Percentiles rank a stretch among this genome's conserved stretches.
phyloP scores from a whole-genome alignment of 2,329 filamentous ascomycete genomes.

The Fonsecaea multimorphosa region DNA sequence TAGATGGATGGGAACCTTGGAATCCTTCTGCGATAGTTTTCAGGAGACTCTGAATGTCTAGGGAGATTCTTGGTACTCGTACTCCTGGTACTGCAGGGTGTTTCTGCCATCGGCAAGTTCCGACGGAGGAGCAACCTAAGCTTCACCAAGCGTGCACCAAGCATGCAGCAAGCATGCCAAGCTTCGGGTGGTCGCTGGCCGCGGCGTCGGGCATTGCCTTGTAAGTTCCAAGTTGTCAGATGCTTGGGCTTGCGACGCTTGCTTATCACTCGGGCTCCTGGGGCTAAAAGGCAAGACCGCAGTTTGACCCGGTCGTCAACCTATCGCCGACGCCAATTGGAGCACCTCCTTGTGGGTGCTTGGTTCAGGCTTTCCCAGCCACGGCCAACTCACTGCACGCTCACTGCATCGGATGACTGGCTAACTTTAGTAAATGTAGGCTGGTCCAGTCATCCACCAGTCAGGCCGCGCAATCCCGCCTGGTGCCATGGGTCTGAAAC shows the following conservation, averaged over 20 bases:
- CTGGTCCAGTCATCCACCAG: background rate
- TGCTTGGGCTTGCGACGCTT: too few relatives aligned
- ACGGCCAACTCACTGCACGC: too few relatives aligned
- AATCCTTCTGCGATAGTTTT: background rate
- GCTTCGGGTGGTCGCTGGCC: background rate
- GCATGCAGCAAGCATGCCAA: background rate
- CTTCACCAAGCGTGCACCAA: background rate
- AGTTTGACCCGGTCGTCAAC: background rate
- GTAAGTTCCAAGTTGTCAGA: too few relatives aligned
- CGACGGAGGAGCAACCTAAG: background rate
- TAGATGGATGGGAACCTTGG: background rate
- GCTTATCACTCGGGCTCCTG: background rate
- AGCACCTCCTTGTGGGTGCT: background rate
- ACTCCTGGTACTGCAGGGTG: background rate
- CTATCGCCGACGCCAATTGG: background rate
- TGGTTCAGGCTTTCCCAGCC: too few relatives aligned
- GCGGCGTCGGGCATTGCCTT: background rate
- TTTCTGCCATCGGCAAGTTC: background rate
- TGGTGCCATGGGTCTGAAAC: background rate
- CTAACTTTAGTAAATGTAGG: background rate
- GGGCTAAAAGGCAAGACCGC: background rate
- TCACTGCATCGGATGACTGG: background rate
- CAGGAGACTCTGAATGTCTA: background rate
- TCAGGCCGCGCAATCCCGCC: conserved; percentile 1
- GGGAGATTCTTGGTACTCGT: too few relatives aligned